These are phyloP conservation scores for Pistacia atlantica DNA, from an alignment of 345 rosid species.

Conservation along the genomic window DNA sequence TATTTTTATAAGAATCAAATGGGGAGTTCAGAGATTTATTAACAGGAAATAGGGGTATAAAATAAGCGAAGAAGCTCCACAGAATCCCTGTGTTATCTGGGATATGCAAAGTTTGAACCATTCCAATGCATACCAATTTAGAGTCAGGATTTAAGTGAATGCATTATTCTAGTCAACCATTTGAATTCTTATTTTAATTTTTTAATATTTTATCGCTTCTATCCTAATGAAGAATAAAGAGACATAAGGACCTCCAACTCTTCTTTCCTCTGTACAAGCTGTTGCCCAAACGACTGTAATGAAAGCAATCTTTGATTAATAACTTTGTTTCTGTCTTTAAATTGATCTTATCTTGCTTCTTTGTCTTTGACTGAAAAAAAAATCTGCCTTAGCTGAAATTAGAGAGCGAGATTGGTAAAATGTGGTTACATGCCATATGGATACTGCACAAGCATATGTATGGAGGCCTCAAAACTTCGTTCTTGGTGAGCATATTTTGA, in stretches of 20 bases:
- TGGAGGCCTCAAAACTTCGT: constrained; percentile 99
- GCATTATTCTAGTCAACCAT: not conserved
- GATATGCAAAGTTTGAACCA: not conserved
- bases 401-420: constrained; percentile 99
- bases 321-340: constrained; percentile 7
- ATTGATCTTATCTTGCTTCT: constrained; percentile 14
- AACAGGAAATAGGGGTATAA: not conserved
- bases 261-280: not conserved
- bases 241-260: too few relatives aligned
- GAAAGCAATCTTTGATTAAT: constrained; percentile 3
- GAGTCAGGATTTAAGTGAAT: not conserved
- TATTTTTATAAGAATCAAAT: not conserved
- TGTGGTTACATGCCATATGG: constrained; percentile 92
- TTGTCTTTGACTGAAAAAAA: not conserved
- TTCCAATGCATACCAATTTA: too few relatives aligned
- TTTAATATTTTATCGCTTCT: too few relatives aligned
- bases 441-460: constrained; percentile 85
- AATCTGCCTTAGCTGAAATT: constrained; percentile 71
- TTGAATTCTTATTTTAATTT: too few relatives aligned
- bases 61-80: not conserved
- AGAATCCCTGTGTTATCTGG: not conserved
- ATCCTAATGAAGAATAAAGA: not conserved
- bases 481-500: constrained; percentile 92
- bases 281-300: constrained; percentile 1
- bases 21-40: not conserved